These are phyloP conservation scores for Quercus agrifolia DNA, from an alignment of 306 rosid genomes.

Conservation along the genomic window DNA sequence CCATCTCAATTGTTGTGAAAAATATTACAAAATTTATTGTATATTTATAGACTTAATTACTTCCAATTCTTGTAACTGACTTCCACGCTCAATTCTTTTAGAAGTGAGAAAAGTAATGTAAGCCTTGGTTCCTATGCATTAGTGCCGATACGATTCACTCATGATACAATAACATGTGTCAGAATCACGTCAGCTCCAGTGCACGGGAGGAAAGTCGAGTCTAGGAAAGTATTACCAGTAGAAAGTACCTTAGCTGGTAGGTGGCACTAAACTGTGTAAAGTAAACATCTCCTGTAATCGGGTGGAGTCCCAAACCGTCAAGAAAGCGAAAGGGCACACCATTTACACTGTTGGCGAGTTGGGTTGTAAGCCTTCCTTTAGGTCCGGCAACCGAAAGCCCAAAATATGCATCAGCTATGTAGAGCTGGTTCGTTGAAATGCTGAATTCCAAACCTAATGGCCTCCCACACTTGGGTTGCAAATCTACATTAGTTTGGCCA, in stretches of 20 bases:
- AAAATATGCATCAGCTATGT: slow-evolving; percentile 40
- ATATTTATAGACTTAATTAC: too few species aligned
- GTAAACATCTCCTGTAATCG: slow-evolving; percentile 38
- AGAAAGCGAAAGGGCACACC: slow-evolving; percentile 16
- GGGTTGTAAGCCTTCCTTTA: slow-evolving; percentile 28
- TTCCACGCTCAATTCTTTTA: too few species aligned
- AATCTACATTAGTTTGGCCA: slow-evolving; percentile 40
- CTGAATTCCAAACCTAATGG: slow-evolving; percentile 49
- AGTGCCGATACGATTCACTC: too few species aligned
- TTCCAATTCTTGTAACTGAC: too few species aligned
- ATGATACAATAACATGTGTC: too few species aligned
- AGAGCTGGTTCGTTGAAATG: slow-evolving; percentile 22
- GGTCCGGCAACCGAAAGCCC: slow-evolving; percentile 24
- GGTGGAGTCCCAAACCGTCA: slow-evolving; percentile 37
- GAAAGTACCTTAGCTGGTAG: slow-evolving; percentile 24
- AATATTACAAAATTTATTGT: too few species aligned
- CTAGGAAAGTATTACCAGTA: too few species aligned
- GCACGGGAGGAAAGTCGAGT: too few species aligned
- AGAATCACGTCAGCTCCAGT: too few species aligned
- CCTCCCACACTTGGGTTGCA: slow-evolving; percentile 47
- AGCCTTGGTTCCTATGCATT: too few species aligned
- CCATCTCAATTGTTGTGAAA: too few species aligned
- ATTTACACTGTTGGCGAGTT: neutral
- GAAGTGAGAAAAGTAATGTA: too few species aligned
- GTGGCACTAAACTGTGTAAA: slow-evolving; percentile 34